Base-by-base conservation (phyloP, 805 yeast genomes). In the Vanderwaltozyma polyspora region DNA sequence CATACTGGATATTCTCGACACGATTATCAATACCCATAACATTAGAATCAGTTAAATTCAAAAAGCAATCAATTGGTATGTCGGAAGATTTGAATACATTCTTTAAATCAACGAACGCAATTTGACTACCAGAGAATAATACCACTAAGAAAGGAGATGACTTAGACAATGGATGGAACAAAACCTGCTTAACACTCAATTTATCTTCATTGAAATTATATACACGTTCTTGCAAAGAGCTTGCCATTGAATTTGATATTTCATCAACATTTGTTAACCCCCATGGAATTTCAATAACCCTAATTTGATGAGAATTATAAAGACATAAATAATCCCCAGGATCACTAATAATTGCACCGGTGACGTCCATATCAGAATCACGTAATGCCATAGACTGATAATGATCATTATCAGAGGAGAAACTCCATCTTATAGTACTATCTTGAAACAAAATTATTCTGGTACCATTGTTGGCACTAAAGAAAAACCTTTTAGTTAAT, bases 141-240 rank as follows among this genome's bases (percentile, higher is more conserved):
- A 53, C 42, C 5, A 54, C 53, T 7, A 55, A 15, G 13, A 46
- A 38, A 11, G 44, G 42, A 25, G 47, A 49, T 3, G 37, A 29
- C 6, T 35, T 32, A 7, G 55, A 50, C 25, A 46, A 40, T 9
- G 60, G 73, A 52, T 29, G 78, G 74, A 57, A 75, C 62, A 32
- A 60, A 34, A 41, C 68, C 57, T 18, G 75, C 57, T 28, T 66
- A 60, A 32, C 66, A 2, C 29, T 23, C 4, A 40, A 16, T 1
- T 8, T 6, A 5, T 15, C 12, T 4, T n/a, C 25, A 3, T 17
- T 14, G n/a, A 28, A 18, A 6, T 24, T 3, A 22, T 35, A 40
- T 9, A 19, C 16, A 12, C 25, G 17, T 19, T 22, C 13, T 25
- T 37, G 33, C 24, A 32, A 16, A 28, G 14, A 6, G 2, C 30